Conservation (phyloP, 768 basidiomycete species). For the Grammothele lineata region DNA sequence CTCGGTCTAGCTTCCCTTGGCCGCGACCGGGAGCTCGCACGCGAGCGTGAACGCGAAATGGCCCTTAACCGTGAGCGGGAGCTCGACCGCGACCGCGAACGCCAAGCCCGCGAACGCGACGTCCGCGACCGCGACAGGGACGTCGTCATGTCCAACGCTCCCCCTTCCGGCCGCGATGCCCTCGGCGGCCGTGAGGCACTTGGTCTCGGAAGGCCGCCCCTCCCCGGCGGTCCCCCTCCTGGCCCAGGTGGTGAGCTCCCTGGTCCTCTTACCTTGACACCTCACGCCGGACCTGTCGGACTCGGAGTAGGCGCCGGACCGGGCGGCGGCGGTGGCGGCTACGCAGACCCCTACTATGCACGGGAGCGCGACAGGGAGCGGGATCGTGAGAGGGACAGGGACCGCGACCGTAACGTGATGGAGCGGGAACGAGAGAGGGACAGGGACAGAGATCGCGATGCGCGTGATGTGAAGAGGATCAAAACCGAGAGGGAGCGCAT, state of each 20-base stretch:
- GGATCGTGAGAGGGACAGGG: slow-evolving; percentile 27
- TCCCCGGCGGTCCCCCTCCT: slow-evolving; percentile 13
- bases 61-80: slow-evolving; percentile 31
- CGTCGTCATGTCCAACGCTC: slow-evolving; percentile 21
- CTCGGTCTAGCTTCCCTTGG: slow-evolving; percentile 24
- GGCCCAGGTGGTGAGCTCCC: slow-evolving; percentile 12
- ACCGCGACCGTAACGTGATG: slow-evolving; percentile 27
- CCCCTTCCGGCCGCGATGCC: slow-evolving; percentile 15
- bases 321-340: slow-evolving; percentile 23
- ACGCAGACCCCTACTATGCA: slow-evolving; percentile 35
- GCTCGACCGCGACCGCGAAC: slow-evolving; percentile 22
- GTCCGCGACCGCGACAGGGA: slow-evolving; percentile 30
- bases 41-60: slow-evolving; percentile 22
- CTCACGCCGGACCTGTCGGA: slow-evolving; percentile 24
- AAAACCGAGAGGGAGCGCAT: slow-evolving; percentile 51
- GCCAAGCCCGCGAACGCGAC: slow-evolving; percentile 19
- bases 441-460: slow-evolving; percentile 35
- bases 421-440: slow-evolving; percentile 35
- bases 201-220: slow-evolving; percentile 14
- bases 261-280: slow-evolving; percentile 16
- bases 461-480: slow-evolving; percentile 55
- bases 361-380: slow-evolving; percentile 25
- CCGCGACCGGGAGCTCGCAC: slow-evolving; percentile 25
- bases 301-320: slow-evolving; percentile 25
- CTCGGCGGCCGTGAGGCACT: slow-evolving; percentile 20